Conservation (phyloP, 805 yeast species). For the Pichia pseudocactophila region DNA sequence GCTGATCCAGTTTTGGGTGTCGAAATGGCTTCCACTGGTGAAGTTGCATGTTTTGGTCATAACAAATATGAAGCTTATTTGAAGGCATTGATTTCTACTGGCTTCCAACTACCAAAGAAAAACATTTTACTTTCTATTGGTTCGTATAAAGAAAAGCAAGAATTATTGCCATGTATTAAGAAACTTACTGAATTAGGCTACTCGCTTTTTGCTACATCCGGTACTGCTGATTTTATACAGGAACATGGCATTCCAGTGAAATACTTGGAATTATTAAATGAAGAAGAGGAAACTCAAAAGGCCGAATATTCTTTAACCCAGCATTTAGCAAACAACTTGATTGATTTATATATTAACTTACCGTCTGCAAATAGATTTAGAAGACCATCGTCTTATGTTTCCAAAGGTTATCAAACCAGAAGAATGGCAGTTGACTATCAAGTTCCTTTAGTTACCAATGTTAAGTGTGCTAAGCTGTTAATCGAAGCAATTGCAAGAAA, state of each 20-base stretch:
- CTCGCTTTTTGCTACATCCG: conserved; percentile 93
- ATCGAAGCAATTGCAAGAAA: conserved; percentile 87
- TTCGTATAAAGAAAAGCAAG: conserved; percentile 92
- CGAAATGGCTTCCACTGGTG: conserved; percentile 99
- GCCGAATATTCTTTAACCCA: conserved; percentile 92
- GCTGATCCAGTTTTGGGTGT: conserved; percentile 98
- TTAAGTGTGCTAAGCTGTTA: conserved; percentile 90
- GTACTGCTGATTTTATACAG: conserved; percentile 96
- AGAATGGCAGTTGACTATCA: conserved; percentile 99
- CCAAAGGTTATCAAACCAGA: conserved; percentile 96
- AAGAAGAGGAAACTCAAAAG: conserved; percentile 65
- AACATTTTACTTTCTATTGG: conserved; percentile 91
- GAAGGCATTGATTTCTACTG: conserved; percentile 90
- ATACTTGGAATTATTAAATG: conserved; percentile 79
- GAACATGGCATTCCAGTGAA: conserved; percentile 93
- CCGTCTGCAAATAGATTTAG: conserved; percentile 97
- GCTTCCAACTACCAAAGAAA: conserved; percentile 90
- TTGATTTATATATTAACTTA: conserved; percentile 91
- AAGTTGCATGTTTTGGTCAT: conserved; percentile 94
- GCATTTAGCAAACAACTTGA: conserved; percentile 92
- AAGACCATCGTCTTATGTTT: conserved; percentile 96
- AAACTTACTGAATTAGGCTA: conserved; percentile 77
- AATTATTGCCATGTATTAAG: conserved; percentile 79
- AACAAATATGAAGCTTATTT: conserved; percentile 96
- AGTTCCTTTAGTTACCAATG: conserved; percentile 94